Evolutionary conservation across 805 yeast species (phyloP).

Genomic region (Lipomyces mesembrius): DNA sequence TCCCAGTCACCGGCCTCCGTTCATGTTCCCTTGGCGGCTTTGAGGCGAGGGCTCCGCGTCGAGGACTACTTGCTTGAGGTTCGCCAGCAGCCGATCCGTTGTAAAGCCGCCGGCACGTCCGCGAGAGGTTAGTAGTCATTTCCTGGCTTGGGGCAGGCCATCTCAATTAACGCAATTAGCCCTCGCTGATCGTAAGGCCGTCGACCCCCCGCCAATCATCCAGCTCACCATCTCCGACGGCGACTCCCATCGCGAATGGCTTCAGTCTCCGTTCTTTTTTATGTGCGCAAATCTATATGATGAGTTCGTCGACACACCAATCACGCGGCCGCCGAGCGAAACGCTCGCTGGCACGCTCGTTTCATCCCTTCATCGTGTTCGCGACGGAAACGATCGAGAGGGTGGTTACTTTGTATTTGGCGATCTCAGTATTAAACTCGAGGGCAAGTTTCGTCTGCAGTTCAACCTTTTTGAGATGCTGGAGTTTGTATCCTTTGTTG

Average conservation of each 20-base stretch:
- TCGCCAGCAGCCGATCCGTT: slow-evolving; percentile 37
- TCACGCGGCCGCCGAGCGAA: slow-evolving; percentile 31
- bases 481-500: slow-evolving; percentile 21
- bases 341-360: slow-evolving; percentile 38
- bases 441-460: slow-evolving; percentile 37
- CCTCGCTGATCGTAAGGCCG: slow-evolving; percentile 35
- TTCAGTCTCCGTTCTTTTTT: slow-evolving; percentile 36
- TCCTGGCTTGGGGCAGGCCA: not conserved
- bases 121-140: slow-evolving; percentile 12
- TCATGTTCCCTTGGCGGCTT: slow-evolving; percentile 16
- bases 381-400: slow-evolving; percentile 31
- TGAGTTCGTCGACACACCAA: slow-evolving; percentile 20
- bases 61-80: slow-evolving; percentile 29
- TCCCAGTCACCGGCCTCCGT: slow-evolving; percentile 3
- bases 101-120: slow-evolving; percentile 29
- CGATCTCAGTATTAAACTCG: slow-evolving; percentile 34
- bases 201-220: slow-evolving; percentile 39
- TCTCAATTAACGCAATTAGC: slow-evolving; percentile 6
- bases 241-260: slow-evolving; percentile 32
- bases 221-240: slow-evolving; percentile 32
- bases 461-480: slow-evolving; percentile 37
- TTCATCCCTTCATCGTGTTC: slow-evolving; percentile 37
- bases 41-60: slow-evolving; percentile 25
- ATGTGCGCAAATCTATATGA: slow-evolving; percentile 37
- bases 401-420: slow-evolving; percentile 40